Evolutionary conservation across 2,329 filamentous ascomycete species (phyloP), one percentile per base, ranked within the genome.

Genomic region (Hypoxylon sp.): DNA sequence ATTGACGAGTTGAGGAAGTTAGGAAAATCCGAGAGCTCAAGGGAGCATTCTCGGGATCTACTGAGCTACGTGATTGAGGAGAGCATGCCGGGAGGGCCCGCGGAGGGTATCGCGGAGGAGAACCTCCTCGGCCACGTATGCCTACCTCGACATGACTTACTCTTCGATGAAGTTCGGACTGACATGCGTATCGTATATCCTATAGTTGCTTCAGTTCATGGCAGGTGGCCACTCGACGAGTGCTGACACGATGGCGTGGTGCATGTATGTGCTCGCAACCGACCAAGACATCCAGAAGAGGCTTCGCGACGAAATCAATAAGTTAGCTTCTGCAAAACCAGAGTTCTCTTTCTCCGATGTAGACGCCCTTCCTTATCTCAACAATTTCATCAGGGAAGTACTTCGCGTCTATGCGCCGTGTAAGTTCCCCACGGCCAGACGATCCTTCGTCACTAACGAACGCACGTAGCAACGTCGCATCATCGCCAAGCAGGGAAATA

Each of bases 141-240:
- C n/a, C n/a, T n/a, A n/a, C n/a, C 48, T 32, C 4, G 4, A 30
- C 11, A 19, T n/a, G 5, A 21, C 30, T 44, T 11, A 11, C 13
- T 11, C 9, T 9, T 29, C 6, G 26, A 13, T 9, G 26, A 29
- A 29, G 6, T 5, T 29, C n/a, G 11, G 9, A 29, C 5, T 11
- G 11, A n/a, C 35, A 36, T 7, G 3, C 3, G 7, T 5, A 30
- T 23, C 19, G 27, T 20, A 8, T 9, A 15, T n/a, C 21, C 8
- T 25, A 59, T 25, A 59, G 56, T 34, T 70, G 11, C 55, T 75
- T 29, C 73, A 73, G 23, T 65, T 73, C 32, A 59, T 73, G 55
- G 62, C 68, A 4, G 66, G 71, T 17, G 71, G 71, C 0, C 71
- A 74, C 25, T 71, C 73, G 29, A 73, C 72, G 0, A 72, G 69